Conservation (phyloP, 352 stramenopile species). For the Globisporangium radiosum region DNA sequence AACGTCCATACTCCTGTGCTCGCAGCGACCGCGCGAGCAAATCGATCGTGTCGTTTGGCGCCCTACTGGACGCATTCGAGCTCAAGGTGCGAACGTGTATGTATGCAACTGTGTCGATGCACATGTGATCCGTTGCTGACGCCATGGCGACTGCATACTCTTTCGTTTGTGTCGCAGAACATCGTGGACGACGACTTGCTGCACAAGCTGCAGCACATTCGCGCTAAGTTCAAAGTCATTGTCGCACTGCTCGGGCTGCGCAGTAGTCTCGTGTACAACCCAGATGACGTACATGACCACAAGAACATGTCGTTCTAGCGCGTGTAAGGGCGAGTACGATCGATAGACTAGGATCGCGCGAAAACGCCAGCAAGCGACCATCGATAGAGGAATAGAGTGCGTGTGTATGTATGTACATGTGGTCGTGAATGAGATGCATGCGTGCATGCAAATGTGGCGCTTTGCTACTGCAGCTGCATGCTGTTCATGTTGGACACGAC, state of each 20-base stretch:
- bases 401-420: no score
- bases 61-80: constrained; percentile 44
- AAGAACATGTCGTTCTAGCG: constrained; percentile 81
- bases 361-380: no score
- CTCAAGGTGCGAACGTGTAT: constrained; percentile 37
- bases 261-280: constrained; percentile 52
- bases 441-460: no score
- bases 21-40: constrained; percentile 46
- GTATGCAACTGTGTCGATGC: not conserved
- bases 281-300: constrained; percentile 60
- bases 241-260: constrained; percentile 50
- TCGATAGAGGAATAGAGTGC: no score
- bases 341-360: no score
- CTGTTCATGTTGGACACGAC: no score
- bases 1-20: not conserved
- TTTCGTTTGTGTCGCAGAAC: constrained; percentile 31
- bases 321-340: no score
- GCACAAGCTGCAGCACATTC: constrained; percentile 58
- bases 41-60: constrained; percentile 50
- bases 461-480: no score
- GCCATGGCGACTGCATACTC: not conserved
- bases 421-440: no score
- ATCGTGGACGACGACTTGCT: constrained; percentile 74
- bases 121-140: not conserved
- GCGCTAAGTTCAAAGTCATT: constrained; percentile 82